Evolutionary conservation across 352 stramenopile species (phyloP), one percentile per base, ranked within the genome.

Genomic region (Pythium apleroticum): DNA sequence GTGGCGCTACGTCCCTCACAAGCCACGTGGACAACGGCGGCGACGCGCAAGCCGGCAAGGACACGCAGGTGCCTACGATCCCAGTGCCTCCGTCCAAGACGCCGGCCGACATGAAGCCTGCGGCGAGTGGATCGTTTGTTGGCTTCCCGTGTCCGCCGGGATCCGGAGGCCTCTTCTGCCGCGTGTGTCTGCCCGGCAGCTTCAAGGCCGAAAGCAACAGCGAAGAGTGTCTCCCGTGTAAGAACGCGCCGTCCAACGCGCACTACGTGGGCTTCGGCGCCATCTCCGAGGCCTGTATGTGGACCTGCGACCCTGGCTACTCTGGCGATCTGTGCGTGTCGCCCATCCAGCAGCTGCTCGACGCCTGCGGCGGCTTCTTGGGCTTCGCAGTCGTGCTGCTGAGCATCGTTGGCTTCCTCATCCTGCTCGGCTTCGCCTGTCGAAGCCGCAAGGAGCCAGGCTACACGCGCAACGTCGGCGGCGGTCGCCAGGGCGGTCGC

Each of bases 121-220:
- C 68, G 10, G 63, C 76, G 2, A 89, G 76, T 53, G 85, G 85
- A 1, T 80, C 81, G 22, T 93, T 91, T 53, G 90, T 90, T 55
- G 83, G 84, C 0, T 93, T 93, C 41, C 85, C 85, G n/a, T 93
- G 85, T 41, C 75, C 81, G 22, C 85, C 85, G 31, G 85, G 85
- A 5, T 90, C 80, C 12, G 85, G 85, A 10, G 85, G 85, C 20
- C 65, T 93, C 0, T 89, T 93, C 50, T 93, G 85, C 46, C 76
- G 85, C 1, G 53, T 84, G 10, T 93, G 85, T 37, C 46, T 57
- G 0, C 71, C 85, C 0, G 85, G 85, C 1, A 86, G 76, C 28
- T 93, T 82, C 65, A 93, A 93, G 39, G 82, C 81, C 17, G 85
- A 91, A 56, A 88, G 81, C 57, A 91, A 89, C 57, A 93, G 83